Evolutionary conservation across 352 stramenopile species (phyloP), one percentile per base, ranked within the genome.

Genomic region (Globisporangium paddicum): DNA sequence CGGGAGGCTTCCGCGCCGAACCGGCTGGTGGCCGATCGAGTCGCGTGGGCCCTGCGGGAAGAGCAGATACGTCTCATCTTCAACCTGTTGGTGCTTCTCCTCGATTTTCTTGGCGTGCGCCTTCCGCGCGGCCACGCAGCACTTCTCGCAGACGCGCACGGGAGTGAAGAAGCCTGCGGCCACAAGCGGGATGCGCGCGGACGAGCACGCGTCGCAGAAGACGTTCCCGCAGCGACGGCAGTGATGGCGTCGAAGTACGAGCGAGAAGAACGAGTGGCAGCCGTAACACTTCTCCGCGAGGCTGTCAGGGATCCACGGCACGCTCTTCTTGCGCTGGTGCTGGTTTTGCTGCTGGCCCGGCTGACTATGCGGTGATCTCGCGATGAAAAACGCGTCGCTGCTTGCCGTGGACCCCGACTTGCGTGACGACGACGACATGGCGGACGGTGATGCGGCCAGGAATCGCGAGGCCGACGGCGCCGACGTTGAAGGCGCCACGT

Each of bases 161-260:
- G 85, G 85, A 5, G 74, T 77, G 54, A 79, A 72, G 66, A 91
- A 89, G 2, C 78, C 82, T 0, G 81, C 77, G 2, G 77, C 68
- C 1, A 90, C 72, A 26, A 96, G 62, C 23, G 86, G 78, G 60
- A 96, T 94, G n/a, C 89, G 67, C 6, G 74, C 63, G 5, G 83
- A 90, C 7, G 84, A 86, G 64, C 92, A 97, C 14, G 78, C 67
- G 49, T 96, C 86, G 67, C 92, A 97, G 63, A 97, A 97, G 9
- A 97, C 76, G 41, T 90, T 89, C 5, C 92, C 91, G 63, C 90
- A 96, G 21, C 81, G 70, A 1, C 89, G 78, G 57, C 90, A 96
- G 69, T 96, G 87, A 55, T 97, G 90, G 16, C 86, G 74, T 7
- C 84, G 82, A 60, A 95, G 69, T 58, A 91, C 75, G 23, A 94